Evolutionary conservation across 768 basidiomycete species (phyloP), one percentile per base, ranked within the genome.

Genomic region (Epithele typhae): DNA sequence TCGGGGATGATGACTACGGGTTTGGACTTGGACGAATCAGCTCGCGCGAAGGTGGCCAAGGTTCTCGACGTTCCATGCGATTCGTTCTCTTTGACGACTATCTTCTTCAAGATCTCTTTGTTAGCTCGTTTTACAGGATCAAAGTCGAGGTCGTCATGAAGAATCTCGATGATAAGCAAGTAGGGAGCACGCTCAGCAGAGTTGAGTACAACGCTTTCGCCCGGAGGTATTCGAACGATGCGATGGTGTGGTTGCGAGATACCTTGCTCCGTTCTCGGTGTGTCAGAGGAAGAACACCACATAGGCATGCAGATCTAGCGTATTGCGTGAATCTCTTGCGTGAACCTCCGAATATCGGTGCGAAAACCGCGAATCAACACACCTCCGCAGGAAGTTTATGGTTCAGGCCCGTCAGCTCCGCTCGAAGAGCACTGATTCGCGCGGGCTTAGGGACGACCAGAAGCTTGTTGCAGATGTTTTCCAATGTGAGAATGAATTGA

Each of bases 331-430:
- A 52, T 17, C 19, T 37, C 18, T 35, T 30, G 17, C 19, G 44
- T n/a, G 7, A 39, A 14, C 21, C 14, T 43, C 15, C 30, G 32
- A 21, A 24, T 7, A 23, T 12, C 12, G 8, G 32, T 25, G n/a
- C 38, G 21, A 35, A 11, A 22, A 10, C 6, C 9, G 9, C 19
- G 5, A 27, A 34, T n/a, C n/a, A 24, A 37, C 64, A 62, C 66
- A 91, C 94, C 76, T 98, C 96, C 3, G 96, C 91, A 12, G 96
- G 96, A 24, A 99, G 78, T 62, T 87, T 90, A 61, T 99, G 95
- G 60, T 99, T 99, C 44, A 99, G 70, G 15, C 86, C 84, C 4
- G 96, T 99, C 57, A 99, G 68, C 63, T 98, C 96, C 25, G 96
- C 96, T 61, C 96, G 75, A 37, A 99, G 70, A n/a, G 96, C 94